These are phyloP conservation scores for Hibiscus tridactylites DNA, from an alignment of 345 rosid species.

Conservation along the genomic window DNA sequence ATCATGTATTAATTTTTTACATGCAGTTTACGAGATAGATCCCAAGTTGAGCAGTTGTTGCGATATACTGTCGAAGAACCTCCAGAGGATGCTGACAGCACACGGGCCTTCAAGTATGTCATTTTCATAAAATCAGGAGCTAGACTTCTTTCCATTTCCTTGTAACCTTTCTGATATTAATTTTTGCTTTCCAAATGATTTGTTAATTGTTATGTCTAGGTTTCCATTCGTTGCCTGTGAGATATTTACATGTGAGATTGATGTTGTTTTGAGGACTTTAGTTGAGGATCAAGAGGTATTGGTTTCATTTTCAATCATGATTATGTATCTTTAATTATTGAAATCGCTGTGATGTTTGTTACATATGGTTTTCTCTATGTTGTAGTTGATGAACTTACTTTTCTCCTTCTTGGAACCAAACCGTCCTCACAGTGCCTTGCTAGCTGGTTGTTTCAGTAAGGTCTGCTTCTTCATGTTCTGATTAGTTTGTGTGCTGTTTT, in stretches of 20 bases:
- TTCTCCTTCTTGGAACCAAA: slow-evolving; percentile 77
- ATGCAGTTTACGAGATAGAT: too few species aligned
- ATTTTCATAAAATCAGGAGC: too few species aligned
- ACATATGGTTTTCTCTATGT: slow-evolving; percentile 13
- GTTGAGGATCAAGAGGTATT: slow-evolving; percentile 91
- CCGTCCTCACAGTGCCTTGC: slow-evolving; percentile 76
- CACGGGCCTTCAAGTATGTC: too few species aligned
- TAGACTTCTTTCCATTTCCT: neutral
- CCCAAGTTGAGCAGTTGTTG: too few species aligned
- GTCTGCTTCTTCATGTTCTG: slow-evolving; percentile 24
- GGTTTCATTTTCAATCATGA: slow-evolving; percentile 3
- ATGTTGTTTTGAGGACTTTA: slow-evolving; percentile 82
- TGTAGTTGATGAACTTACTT: slow-evolving; percentile 86
- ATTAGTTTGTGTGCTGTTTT: neutral
- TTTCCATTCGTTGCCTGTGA: slow-evolving; percentile 93
- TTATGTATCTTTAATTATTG: neutral
- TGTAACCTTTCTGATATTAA: neutral
- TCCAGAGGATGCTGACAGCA: too few species aligned
- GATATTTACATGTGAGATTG: slow-evolving; percentile 26
- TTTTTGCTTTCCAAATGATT: slow-evolving; percentile 13
- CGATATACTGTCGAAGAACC: too few species aligned
- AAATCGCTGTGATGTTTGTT: neutral
- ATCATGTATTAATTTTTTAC: slow-evolving; percentile 9
- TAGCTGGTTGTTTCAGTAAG: slow-evolving; percentile 98
- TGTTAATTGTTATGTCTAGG: slow-evolving; percentile 31